These are phyloP conservation scores for Tulasnella sp. DNA, from an alignment of 768 basidiomycete species.

Conservation along the genomic window DNA sequence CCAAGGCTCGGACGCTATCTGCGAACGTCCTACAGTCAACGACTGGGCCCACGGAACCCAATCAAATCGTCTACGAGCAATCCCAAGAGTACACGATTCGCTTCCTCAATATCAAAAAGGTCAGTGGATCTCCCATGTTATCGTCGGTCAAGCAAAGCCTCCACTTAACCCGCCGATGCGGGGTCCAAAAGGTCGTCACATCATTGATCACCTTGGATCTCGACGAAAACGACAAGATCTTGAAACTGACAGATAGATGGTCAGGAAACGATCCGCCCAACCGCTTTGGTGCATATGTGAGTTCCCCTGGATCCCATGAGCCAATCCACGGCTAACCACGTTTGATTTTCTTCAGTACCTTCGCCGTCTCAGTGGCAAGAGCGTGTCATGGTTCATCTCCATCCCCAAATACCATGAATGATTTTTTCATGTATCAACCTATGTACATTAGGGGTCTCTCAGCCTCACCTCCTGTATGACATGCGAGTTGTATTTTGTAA, in stretches of 20 bases:
- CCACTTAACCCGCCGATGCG: neutral
- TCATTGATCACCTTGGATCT: constrained; percentile 55
- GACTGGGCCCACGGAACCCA: constrained; percentile 32
- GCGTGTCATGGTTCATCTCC: constrained; percentile 43
- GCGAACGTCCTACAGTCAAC: constrained; percentile 52
- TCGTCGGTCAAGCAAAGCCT: no score
- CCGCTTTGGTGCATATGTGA: constrained; percentile 34
- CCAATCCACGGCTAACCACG: neutral
- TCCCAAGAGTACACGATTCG: constrained; percentile 51
- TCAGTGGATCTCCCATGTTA: constrained; percentile 21
- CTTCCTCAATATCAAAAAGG: constrained; percentile 43
- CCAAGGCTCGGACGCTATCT: constrained; percentile 40
- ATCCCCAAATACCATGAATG: constrained; percentile 32
- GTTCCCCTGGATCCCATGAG: neutral
- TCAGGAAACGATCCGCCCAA: constrained; percentile 43
- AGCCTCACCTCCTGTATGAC: no score
- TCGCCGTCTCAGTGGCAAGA: constrained; percentile 40
- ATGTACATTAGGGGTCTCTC: no score
- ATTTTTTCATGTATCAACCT: neutral
- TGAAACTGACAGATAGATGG: constrained; percentile 50
- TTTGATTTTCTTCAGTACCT: constrained; percentile 27
- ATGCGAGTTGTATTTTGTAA: no score
- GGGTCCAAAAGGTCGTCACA: constrained; percentile 36
- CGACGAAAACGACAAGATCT: constrained; percentile 54
- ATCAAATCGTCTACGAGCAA: constrained; percentile 50